Evolutionary conservation across 2,329 filamentous ascomycete species (phyloP).

Genomic region (Nigrospora osmanthi): DNA sequence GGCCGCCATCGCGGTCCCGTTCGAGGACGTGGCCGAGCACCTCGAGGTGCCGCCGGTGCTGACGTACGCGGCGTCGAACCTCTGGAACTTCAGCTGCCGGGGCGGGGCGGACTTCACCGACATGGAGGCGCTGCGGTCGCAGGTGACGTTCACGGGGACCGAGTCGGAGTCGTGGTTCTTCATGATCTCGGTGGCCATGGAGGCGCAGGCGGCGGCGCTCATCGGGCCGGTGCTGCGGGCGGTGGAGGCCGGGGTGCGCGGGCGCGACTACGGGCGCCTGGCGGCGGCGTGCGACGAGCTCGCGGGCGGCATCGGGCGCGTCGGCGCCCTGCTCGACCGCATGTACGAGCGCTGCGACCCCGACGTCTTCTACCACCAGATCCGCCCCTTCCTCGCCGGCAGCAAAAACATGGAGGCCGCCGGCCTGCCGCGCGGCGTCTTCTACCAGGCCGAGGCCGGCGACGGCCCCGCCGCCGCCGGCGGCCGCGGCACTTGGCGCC

Average conservation of each 20-base stretch:
- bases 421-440: slow-evolving; percentile 73
- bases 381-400: slow-evolving; percentile 82
- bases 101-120: slow-evolving; percentile 44
- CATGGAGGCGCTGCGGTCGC: slow-evolving; percentile 60
- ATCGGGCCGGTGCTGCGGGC: slow-evolving; percentile 74
- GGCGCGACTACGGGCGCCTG: slow-evolving; percentile 52
- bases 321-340: slow-evolving; percentile 60
- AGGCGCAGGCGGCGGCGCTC: slow-evolving; percentile 67
- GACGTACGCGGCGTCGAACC: slow-evolving; percentile 78
- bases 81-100: slow-evolving; percentile 78
- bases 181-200: slow-evolving; percentile 81
- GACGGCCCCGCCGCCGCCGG: slow-evolving; percentile 52
- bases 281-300: slow-evolving; percentile 57
- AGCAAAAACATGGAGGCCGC: slow-evolving; percentile 87
- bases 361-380: slow-evolving; percentile 79
- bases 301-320: slow-evolving; percentile 57
- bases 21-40: slow-evolving; percentile 61
- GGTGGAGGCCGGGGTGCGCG: slow-evolving; percentile 54
- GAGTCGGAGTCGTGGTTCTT: slow-evolving; percentile 94
- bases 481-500: slow-evolving; percentile 59
- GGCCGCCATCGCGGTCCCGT: slow-evolving; percentile 67
- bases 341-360: slow-evolving; percentile 91
- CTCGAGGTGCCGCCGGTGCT: slow-evolving; percentile 80
- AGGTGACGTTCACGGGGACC: slow-evolving; percentile 82
- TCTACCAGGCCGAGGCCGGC: slow-evolving; percentile 41